A percentile compares a stretch with the other conserved stretches of the same genome.
Conservation (phyloP, 148 eudicot genomes). For the Heliamphora exappendiculata region DNA sequence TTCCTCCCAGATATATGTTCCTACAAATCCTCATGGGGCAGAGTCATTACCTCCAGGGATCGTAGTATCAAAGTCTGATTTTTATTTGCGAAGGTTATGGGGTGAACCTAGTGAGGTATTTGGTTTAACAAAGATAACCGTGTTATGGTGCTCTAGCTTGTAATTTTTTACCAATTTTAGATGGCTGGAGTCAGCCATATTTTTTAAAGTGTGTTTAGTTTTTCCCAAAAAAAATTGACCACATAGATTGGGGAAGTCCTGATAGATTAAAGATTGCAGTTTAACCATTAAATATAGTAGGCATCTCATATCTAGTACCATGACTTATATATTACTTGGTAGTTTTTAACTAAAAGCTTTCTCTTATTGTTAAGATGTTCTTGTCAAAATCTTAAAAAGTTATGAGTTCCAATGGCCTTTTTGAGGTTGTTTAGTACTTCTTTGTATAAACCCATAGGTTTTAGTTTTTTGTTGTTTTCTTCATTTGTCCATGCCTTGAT, state of each 20-base stretch:
- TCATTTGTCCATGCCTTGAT: neutral
- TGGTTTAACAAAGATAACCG: constrained; percentile 2
- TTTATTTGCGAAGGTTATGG: constrained; percentile 89
- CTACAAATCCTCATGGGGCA: constrained; percentile 93
- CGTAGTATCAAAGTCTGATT: constrained; percentile 73
- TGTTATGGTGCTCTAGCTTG: neutral
- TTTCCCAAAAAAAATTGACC: neutral
- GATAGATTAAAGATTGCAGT: neutral
- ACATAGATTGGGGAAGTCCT: neutral
- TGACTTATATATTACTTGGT: neutral
- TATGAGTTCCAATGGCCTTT: neutral
- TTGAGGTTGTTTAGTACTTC: neutral
- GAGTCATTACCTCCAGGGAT: constrained; percentile 95
- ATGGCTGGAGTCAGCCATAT: neutral
- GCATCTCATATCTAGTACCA: neutral
- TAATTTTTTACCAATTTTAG: neutral
- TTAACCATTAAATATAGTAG: neutral
- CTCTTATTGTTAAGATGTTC: constrained; percentile 1
- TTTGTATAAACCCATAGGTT: neutral
- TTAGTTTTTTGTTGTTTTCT: neutral
- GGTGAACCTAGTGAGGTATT: constrained; percentile 89
- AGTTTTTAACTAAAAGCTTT: neutral
- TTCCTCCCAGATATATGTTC: constrained; percentile 66
- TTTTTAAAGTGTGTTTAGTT: neutral
- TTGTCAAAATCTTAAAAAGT: neutral